These are phyloP conservation scores for Rhodotorula sp. DNA, from an alignment of 1,284 basidiomycete species.

Conservation along the genomic window DNA sequence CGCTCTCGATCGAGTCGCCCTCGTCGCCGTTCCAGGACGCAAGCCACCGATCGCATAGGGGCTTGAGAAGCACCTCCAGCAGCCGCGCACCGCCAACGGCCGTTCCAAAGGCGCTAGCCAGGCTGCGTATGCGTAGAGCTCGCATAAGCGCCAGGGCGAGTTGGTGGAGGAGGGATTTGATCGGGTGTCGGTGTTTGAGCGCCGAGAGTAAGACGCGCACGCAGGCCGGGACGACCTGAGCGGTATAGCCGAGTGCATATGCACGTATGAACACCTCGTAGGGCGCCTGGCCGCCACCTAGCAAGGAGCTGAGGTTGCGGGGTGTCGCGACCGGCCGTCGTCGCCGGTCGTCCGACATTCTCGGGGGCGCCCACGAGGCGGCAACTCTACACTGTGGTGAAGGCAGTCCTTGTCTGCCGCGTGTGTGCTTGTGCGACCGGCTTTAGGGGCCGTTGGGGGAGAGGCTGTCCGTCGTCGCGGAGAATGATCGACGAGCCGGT, in stretches of 20 bases:
- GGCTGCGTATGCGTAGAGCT: slow-evolving; percentile 14
- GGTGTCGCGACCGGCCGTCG: no score
- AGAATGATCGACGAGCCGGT: no score
- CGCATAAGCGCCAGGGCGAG: not conserved
- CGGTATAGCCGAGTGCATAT: slow-evolving; percentile 29
- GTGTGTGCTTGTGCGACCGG: no score
- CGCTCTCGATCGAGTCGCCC: slow-evolving; percentile 17
- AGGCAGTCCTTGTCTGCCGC: no score
- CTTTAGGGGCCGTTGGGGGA: no score
- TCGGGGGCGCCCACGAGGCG: no score
- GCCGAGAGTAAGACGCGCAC: slow-evolving; percentile 22
- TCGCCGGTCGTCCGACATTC: no score
- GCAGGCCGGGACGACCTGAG: slow-evolving; percentile 20
- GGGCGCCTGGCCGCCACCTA: slow-evolving; percentile 28
- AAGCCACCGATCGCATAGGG: slow-evolving; percentile 3
- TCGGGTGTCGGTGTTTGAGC: not conserved
- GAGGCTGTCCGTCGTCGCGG: no score
- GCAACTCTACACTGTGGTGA: no score
- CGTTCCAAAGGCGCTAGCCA: slow-evolving; percentile 32
- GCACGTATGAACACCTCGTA: slow-evolving; percentile 37
- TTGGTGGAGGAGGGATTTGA: not conserved
- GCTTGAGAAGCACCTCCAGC: slow-evolving; percentile 28
- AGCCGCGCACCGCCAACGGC: slow-evolving; percentile 37
- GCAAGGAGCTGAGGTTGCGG: not conserved
- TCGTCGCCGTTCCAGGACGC: not conserved